Conservation (phyloP, 164 flowering plant genomes). For the Nymphaea thermarum region DNA sequence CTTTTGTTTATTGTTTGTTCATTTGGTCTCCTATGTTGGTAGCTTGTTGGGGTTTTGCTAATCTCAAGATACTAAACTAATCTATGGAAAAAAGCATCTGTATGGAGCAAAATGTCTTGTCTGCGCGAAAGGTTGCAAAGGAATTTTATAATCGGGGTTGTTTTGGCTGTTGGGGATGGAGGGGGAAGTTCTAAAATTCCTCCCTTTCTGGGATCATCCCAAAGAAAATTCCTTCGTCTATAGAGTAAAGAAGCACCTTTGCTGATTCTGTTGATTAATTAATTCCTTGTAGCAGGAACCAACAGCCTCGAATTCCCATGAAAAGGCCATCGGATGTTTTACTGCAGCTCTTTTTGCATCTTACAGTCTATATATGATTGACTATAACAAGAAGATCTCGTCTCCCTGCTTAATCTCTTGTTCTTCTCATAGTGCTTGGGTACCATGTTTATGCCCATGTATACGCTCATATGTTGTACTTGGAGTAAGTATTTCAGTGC, state of each 20-base stretch:
- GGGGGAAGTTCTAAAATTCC: neutral
- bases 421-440: neutral
- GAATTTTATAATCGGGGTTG: neutral
- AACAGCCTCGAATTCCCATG: neutral
- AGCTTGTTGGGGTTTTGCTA: neutral
- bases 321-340: neutral
- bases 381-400: neutral
- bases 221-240: neutral
- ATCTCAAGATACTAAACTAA: neutral
- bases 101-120: neutral
- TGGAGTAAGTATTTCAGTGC: no score
- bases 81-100: neutral
- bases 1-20: neutral
- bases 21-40: neutral
- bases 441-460: no score
- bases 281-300: neutral
- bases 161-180: neutral
- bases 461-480: no score
- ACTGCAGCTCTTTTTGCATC: neutral
- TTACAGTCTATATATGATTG: neutral
- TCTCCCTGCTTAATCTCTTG: neutral
- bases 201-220: neutral
- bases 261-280: neutral
- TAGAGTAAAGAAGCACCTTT: neutral
- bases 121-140: neutral